Percentiles rank a stretch among this genome's conserved stretches.
These are phyloP conservation scores for Thraustotheca clavata DNA, from an alignment of 352 stramenopile genomes.

Conservation along the genomic window DNA sequence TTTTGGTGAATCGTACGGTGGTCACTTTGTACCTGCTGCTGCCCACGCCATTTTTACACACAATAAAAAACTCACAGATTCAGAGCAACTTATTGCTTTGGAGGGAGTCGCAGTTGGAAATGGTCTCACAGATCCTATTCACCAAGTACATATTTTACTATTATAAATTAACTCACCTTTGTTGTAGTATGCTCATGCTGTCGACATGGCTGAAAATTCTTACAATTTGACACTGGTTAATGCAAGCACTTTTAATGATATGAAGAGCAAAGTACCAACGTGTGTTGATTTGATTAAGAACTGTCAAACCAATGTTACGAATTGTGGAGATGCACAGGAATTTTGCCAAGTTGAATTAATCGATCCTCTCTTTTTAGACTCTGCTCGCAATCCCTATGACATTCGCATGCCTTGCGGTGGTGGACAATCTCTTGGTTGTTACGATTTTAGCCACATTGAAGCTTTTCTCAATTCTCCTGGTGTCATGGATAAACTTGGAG, in stretches of 20 bases:
- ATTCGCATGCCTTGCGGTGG: constrained; percentile 44
- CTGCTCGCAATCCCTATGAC: constrained; percentile 63
- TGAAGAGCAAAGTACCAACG: constrained; percentile 35
- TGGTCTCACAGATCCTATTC: constrained; percentile 50
- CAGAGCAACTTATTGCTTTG: constrained; percentile 39
- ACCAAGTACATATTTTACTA: constrained; percentile 26
- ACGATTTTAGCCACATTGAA: constrained; percentile 57
- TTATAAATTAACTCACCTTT: neutral
- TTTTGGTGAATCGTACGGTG: constrained; percentile 59
- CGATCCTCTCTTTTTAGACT: constrained; percentile 29
- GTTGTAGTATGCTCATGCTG: constrained; percentile 29
- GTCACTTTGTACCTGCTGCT: constrained; percentile 50
- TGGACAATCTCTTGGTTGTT: constrained; percentile 26
- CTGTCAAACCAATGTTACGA: constrained; percentile 38
- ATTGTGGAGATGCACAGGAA: constrained; percentile 35
- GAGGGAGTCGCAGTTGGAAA: constrained; percentile 75
- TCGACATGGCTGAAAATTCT: constrained; percentile 73
- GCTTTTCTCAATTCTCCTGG: constrained; percentile 45
- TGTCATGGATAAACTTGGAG: constrained; percentile 25
- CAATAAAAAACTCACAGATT: constrained; percentile 11
- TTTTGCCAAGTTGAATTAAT: constrained; percentile 38
- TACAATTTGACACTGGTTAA: constrained; percentile 62
- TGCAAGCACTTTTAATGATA: constrained; percentile 32
- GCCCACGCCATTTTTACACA: constrained; percentile 49
- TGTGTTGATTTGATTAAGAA: constrained; percentile 34